Conservation (phyloP, 495 filamentous ascomycete species). For the Penicillium desertorum region DNA sequence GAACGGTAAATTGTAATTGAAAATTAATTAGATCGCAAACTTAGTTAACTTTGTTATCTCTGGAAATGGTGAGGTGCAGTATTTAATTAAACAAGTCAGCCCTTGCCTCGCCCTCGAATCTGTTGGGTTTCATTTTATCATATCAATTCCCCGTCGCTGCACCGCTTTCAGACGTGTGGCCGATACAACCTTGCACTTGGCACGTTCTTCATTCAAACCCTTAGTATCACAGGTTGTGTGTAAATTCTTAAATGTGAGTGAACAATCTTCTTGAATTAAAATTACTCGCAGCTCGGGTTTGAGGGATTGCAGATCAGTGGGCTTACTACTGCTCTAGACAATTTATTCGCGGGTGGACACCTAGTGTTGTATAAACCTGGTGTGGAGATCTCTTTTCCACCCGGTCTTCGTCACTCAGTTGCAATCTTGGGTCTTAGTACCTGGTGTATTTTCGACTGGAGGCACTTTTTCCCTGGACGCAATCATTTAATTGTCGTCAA, state of each 20-base stretch:
- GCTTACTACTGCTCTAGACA: conserved; percentile 6
- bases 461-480: background rate
- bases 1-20: background rate
- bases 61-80: conserved; percentile 5
- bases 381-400: background rate
- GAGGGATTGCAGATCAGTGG: conserved; percentile 13
- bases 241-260: background rate
- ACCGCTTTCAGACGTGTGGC: conserved; percentile 24
- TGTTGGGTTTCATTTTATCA: conserved; percentile 4
- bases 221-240: background rate
- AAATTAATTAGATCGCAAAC: conserved; percentile 14
- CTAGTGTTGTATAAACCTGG: background rate
- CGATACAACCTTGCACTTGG: conserved; percentile 26
- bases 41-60: background rate
- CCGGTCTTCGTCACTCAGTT: background rate
- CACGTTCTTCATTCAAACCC: conserved; percentile 18
- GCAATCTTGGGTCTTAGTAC: background rate
- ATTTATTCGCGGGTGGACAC: conserved; percentile 13
- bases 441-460: background rate
- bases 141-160: conserved; percentile 14
- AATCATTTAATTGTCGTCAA: background rate
- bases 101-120: conserved; percentile 30
- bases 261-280: background rate
- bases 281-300: background rate
- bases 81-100: conserved; percentile 17